These are phyloP conservation scores for Pelargonium fulgidum DNA, from an alignment of 441 rosid species.

Conservation along the genomic window DNA sequence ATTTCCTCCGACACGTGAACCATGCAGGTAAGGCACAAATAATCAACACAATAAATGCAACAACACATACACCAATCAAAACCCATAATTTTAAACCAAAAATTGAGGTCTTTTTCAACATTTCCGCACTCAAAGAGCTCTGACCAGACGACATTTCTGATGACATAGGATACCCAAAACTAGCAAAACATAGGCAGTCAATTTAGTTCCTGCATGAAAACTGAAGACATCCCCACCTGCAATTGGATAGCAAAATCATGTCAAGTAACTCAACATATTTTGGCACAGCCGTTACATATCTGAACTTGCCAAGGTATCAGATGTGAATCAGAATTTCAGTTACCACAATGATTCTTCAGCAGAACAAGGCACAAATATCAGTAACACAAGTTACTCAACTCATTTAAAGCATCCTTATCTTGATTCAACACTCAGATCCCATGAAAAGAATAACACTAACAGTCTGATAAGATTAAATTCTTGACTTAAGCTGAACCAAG, in stretches of 20 bases:
- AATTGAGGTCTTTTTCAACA: not conserved
- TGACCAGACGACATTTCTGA: conserved; percentile 48
- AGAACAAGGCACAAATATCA: not conserved
- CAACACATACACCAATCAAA: not conserved
- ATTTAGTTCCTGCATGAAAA: conserved; percentile 20
- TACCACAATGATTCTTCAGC: conserved; percentile 1
- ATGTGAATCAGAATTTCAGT: not conserved
- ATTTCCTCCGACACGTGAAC: conserved; percentile 37
- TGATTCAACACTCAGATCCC: conserved; percentile 20
- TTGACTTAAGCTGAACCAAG: conserved; percentile 22
- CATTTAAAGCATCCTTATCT: conserved; percentile 12
- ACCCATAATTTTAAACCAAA: conserved; percentile 1
- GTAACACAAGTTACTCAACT: conserved; percentile 8
- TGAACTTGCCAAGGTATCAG: conserved; percentile 12
- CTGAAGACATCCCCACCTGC: conserved; percentile 35
- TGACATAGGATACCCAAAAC: conserved; percentile 24
- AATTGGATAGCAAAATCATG: conserved; percentile 22
- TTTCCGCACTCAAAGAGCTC: not conserved
- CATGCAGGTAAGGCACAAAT: not conserved
- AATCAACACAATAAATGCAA: not conserved
- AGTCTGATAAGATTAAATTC: conserved; percentile 19
- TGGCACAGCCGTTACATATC: conserved; percentile 5
- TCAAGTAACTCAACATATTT: not conserved
- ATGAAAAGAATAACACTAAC: conserved; percentile 1
- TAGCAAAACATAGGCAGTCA: conserved; percentile 8